A percentile compares a stretch with the other conserved stretches of the same genome.
Conservation (phyloP, 202 grass and related monocot species). For the Musa balbisiana region DNA sequence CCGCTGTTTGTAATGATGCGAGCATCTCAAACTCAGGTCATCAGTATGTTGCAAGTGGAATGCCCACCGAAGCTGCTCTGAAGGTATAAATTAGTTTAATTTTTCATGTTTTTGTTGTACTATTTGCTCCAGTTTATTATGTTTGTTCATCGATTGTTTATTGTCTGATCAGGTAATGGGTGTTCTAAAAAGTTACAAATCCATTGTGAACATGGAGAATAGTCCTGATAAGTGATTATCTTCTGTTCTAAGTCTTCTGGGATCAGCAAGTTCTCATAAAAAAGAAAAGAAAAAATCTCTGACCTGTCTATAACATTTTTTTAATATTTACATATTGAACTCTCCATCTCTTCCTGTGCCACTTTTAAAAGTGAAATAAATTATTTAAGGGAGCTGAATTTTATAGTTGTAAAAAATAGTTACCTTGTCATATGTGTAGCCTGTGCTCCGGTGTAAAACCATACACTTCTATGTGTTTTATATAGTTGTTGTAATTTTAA, state of each 20-base stretch:
- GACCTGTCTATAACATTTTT: too few species aligned
- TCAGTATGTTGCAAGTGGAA: background rate
- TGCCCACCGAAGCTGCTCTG: constrained; percentile 11
- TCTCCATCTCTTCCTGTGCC: too few species aligned
- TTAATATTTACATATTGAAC: too few species aligned
- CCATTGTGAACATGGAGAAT: too few species aligned
- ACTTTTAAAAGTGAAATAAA: too few species aligned
- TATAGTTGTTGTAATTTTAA: background rate
- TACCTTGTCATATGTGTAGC: background rate
- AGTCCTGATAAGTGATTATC: too few species aligned
- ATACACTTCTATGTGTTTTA: background rate
- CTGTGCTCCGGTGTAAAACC: background rate
- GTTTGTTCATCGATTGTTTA: background rate
- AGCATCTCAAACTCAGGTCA: background rate
- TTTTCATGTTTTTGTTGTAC: background rate
- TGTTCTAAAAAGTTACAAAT: background rate
- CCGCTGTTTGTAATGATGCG: constrained; percentile 9
- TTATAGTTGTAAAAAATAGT: too few species aligned
- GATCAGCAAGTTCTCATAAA: too few species aligned
- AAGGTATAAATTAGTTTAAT: background rate
- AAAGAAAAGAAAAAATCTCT: too few species aligned
- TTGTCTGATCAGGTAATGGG: background rate
- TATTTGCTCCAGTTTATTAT: background rate
- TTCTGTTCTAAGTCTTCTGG: too few species aligned
- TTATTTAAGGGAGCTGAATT: too few species aligned